Base-by-base conservation (phyloP, 2,329 filamentous ascomycete species). In the Endothia cerciana region DNA sequence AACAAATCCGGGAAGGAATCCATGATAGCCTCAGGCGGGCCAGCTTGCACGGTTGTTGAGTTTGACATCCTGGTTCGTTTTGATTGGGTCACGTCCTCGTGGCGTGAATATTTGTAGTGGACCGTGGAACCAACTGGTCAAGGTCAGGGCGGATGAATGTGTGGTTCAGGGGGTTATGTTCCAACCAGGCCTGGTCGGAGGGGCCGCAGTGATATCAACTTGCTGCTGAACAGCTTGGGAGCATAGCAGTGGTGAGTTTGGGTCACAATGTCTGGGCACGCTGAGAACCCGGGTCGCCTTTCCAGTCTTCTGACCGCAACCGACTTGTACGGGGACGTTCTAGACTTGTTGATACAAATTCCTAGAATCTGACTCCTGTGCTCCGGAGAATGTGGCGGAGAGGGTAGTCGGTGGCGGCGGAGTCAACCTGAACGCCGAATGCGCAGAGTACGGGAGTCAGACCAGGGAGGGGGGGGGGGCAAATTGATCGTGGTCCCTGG, bases 181-280 rank as follows among this genome's bases (percentile, higher is more conserved):
- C 67, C 67, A 67, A 67, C 67, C 67, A 69, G 67, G 67, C 67
- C 67, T 69, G 67, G 67, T 67, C 58, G 67, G 67, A 69, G 67
- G 56, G 67, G 67, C 67, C 67, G 65, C 67, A 60, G 65, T 66
- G 56, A 56, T 61, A 60, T 65, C 60, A 68, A 47, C 41, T 62
- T 43, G 63, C 47, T 60, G 51, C n/a, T 60, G 47, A 64, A 59
- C 41, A 63, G 60, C 43, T 45, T 49, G 57, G 45, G 55, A 45
- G 28, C 55, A 47, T 51, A 43, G 38, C 25, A 56, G 55, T 40
- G 30, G 57, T 55, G 51, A 36, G 38, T 40, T 43, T 38, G 40
- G 36, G 64, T 41, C 41, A 41, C 49, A 40, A 53, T 45, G 41
- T 30, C 57, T 43, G 45, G n/a, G 6, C 25, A 22, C 43, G 38